These are phyloP conservation scores for Pilasporangium apinafurcum DNA, from an alignment of 352 stramenopile genomes.

Conservation along the genomic window DNA sequence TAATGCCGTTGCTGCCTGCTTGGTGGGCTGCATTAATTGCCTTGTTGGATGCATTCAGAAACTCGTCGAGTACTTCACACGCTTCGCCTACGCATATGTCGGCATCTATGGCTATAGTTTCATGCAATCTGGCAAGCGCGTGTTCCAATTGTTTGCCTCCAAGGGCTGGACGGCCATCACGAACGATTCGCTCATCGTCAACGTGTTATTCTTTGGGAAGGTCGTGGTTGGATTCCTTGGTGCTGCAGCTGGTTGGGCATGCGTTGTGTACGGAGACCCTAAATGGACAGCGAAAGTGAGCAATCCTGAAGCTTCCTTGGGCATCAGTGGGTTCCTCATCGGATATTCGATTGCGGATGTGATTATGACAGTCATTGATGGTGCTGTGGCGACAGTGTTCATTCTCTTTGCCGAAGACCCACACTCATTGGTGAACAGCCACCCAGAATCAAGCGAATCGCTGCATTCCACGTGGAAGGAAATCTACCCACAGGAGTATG, in stretches of 20 bases:
- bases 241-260: slow-evolving; percentile 24
- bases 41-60: slow-evolving; percentile 50
- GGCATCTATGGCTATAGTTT: slow-evolving; percentile 71
- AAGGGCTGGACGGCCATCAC: slow-evolving; percentile 58
- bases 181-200: slow-evolving; percentile 65
- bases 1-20: slow-evolving; percentile 45
- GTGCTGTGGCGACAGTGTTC: slow-evolving; percentile 47
- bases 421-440: slow-evolving; percentile 26
- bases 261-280: slow-evolving; percentile 24
- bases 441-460: slow-evolving; percentile 26
- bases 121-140: slow-evolving; percentile 30
- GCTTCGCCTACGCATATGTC: slow-evolving; percentile 70
- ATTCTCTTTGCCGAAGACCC: slow-evolving; percentile 49
- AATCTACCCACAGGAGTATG: slow-evolving; percentile 47
- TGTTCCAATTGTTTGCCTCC: slow-evolving; percentile 46
- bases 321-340: slow-evolving; percentile 37
- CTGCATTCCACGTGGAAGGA: slow-evolving; percentile 36
- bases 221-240: slow-evolving; percentile 55
- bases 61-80: slow-evolving; percentile 74
- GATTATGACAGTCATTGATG: slow-evolving; percentile 43
- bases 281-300: slow-evolving; percentile 38
- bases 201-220: slow-evolving; percentile 51
- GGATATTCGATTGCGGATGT: slow-evolving; percentile 44
- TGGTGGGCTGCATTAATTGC: slow-evolving; percentile 41
- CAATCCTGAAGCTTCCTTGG: slow-evolving; percentile 35